Base-by-base conservation (phyloP, 495 filamentous ascomycete species). In the Penicillium fimorum region DNA sequence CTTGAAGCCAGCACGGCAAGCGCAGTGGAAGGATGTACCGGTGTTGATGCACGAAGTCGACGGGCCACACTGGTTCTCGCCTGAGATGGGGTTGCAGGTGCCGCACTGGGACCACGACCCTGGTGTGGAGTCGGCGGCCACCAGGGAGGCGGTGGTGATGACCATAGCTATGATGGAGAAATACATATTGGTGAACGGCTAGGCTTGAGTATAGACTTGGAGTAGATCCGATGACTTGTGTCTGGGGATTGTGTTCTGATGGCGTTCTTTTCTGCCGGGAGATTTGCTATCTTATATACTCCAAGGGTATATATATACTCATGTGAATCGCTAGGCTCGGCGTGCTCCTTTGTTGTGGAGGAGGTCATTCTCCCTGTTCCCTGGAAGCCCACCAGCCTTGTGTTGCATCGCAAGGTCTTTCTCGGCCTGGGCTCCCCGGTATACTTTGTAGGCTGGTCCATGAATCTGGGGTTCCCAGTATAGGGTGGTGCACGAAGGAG, bases 11-110 rank as follows among this genome's bases (percentile, higher is more conserved):
- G 56, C 79, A 81, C 51, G 81, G 82, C 60, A 89, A 59, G 88
- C 89, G 13, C 87, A 91, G 70, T 90, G 91, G 58, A 87, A 94
- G 66, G 74, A 88, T 42, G 74, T 83, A 30, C 87, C 86, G 0
- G 87, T 83, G 54, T 75, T 94, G 50, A 77, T 77, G 59, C 74
- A 77, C 33, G 73, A 76, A 42, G 74, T 77, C 12, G 71, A 74
- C 29, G 71, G 56, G 50, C 76, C 74, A 55, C 74, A 77, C 56
- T 61, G 54, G 62, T 77, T 77, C 44, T 72, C 55, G 47, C 74
- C 74, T 3, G 74, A 75, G 52, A 75, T 12, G 8, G 74, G 73
- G 53, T 76, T 77, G 68, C 74, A 77, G 51, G 73, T 76, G 12
- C 71, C 71, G 56, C 73, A 76, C 6, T 54, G 59, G 11, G 64